Base-by-base conservation (phyloP, 495 filamentous ascomycete species). In the Hypoxylon cercidicola region DNA sequence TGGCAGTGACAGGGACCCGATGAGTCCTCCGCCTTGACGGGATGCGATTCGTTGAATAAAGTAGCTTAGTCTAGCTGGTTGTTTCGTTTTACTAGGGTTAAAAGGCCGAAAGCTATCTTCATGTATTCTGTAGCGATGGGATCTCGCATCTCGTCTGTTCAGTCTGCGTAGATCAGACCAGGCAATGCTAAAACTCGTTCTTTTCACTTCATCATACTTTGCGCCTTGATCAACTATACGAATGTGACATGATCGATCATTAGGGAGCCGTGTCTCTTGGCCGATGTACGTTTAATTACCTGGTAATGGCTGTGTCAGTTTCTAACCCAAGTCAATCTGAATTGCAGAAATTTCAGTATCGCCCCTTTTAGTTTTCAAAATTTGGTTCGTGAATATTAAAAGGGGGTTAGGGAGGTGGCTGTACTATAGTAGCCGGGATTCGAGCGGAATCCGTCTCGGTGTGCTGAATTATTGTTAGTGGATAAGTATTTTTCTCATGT, bases 1-100 rank as follows among this genome's bases (percentile, higher is more conserved):
- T n/a, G 62, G 71, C 37, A 73, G 71, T 19, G 55, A 62, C 25
- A 56, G 69, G 11, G 68, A 72, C 44, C 65, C 68, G 46, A 67
- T 59, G 47, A 74, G 71, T 56, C 71, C 71, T 49, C 37, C 62
- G 30, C 60, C 60, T 40, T 67, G 48, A 60, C 48, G n/a, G 39
- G 44, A 46, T 39, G 48, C 7, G 25, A 28, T 28, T 28, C 25
- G 51, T 54, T 30, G 4, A 10, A 10, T 21, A 9, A 13, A 59
- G 46, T 41, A 39, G 41, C 39, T 68, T 49, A 39, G 35, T 35
- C 9, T 16, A 39, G 47, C 30, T 21, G 59, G 10, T n/a, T 23
- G 28, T 21, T 28, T 35, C n/a, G 32, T 43, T 18, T 48, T 48
- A 18, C 23, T 23, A 45, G 30, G 43, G 46, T 52, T 13, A 20